phyloP scores from a whole-genome alignment of 371 early-diverging fungal species.

The Mortierella sp. region DNA sequence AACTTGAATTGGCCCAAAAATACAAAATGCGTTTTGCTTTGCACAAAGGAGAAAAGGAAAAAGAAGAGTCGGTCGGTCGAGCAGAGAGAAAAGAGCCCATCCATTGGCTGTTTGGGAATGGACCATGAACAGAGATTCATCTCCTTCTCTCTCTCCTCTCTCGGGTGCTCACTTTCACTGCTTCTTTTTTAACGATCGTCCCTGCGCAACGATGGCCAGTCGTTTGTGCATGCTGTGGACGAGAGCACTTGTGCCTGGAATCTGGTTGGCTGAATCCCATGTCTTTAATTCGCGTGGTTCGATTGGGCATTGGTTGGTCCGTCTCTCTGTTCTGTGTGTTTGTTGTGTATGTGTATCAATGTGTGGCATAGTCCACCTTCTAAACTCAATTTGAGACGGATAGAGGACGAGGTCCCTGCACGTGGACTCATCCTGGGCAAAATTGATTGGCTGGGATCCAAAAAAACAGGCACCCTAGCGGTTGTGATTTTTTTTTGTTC shows the following conservation, averaged over 20 bases:
- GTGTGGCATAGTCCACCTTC: background rate
- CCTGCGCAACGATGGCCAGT: slow-evolving; percentile 41
- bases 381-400: background rate
- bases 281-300: slow-evolving; percentile 1
- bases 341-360: background rate
- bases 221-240: slow-evolving; percentile 42
- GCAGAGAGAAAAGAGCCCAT: background rate
- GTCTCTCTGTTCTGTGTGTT: background rate
- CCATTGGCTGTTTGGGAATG: background rate
- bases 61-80: background rate
- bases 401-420: background rate
- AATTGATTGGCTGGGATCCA: background rate
- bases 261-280: slow-evolving; percentile 36
- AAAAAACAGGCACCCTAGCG: background rate
- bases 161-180: background rate
- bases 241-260: background rate
- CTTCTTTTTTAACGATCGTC: slow-evolving; percentile 10
- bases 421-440: background rate
- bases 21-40: too few relatives aligned
- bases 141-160: background rate
- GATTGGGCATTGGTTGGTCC: background rate
- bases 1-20: background rate
- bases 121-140: background rate
- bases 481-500: background rate
- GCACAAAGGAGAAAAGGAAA: background rate